A percentile compares a stretch with the other conserved stretches of the same genome.
These are phyloP conservation scores for Vigna mungo DNA, from an alignment of 306 rosid genomes.

Conservation along the genomic window DNA sequence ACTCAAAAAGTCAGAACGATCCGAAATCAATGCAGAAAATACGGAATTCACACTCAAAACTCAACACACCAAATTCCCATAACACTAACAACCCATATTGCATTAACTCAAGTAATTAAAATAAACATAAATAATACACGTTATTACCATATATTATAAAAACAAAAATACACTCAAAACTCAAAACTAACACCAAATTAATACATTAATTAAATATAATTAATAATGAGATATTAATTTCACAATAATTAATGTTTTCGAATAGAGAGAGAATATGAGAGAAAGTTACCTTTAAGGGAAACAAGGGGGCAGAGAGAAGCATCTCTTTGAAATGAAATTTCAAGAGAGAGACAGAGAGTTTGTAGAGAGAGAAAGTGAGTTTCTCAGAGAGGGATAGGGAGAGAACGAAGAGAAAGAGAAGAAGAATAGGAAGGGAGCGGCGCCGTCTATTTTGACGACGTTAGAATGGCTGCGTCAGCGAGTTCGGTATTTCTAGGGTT, in stretches of 20 bases:
- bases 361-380: constrained; percentile 19
- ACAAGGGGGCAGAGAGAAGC: constrained; percentile 10
- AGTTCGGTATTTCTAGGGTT: not conserved
- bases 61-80: not conserved
- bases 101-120: not conserved
- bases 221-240: too few relatives aligned
- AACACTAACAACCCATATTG: not conserved
- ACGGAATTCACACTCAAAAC: constrained; percentile 44
- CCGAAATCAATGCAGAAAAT: constrained; percentile 45
- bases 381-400: not conserved
- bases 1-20: constrained; percentile 43
- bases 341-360: constrained; percentile 32
- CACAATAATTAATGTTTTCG: not conserved
- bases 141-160: not conserved
- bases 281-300: constrained; percentile 35
- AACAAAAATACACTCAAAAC: constrained; percentile 28
- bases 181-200: constrained; percentile 15
- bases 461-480: not conserved
- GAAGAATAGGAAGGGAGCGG: constrained; percentile 37
- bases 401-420: not conserved
- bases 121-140: not conserved
- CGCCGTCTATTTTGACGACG: constrained; percentile 46
- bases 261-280: constrained; percentile 27
- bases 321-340: constrained; percentile 29
- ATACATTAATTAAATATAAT: too few relatives aligned